Evolutionary conservation across 257 asterid species (phyloP), one percentile per base, ranked within the genome.

Genomic region (Nicotiana paniculata): DNA sequence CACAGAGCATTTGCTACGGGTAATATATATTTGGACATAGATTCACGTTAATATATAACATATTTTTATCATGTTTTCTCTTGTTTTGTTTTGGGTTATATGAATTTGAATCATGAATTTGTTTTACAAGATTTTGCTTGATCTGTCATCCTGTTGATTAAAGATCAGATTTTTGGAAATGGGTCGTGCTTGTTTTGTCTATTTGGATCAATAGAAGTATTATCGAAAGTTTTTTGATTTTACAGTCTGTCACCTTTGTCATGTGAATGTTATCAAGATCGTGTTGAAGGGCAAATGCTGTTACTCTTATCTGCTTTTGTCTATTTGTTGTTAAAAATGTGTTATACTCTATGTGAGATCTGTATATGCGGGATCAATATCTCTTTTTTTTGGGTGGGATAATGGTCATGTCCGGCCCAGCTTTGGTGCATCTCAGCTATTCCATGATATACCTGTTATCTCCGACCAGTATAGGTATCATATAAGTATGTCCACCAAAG

Each of bases 1-100:
- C 83, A 82, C 88, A 86, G 97, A 89, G 94, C 93, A 79, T 92
- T 93, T 69, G 97, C 98, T 80, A 93, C 97, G 67, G 98, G 98
- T 93, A 85, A 68, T 70, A 61, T 59, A 3, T 3, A 61, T 21
- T 21, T 61, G 64, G 64, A n/a, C 26, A 18, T 58, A 58, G 10
- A 5, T 58, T 6, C 21, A 18, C 6, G 26, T 61, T 24, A 2
- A 18, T 61, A 0, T 21, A 51, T 13, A 53, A 12, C 13, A 10
- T 17, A 51, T 3, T 3, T 15, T 33, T 28, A 54, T 58, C 62
- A 11, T 43, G 13, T 68, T 37, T 69, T 48, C 16, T 8, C 3
- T 77, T n/a, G 54, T 9, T 33, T 78, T 67, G 12, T 61, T 13
- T 63, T 32, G 76, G 4, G 61, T 54, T 64, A 21, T 63, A 4